Conservation (phyloP, 179 eudicot genomes). For the Gypsophila paniculata region DNA sequence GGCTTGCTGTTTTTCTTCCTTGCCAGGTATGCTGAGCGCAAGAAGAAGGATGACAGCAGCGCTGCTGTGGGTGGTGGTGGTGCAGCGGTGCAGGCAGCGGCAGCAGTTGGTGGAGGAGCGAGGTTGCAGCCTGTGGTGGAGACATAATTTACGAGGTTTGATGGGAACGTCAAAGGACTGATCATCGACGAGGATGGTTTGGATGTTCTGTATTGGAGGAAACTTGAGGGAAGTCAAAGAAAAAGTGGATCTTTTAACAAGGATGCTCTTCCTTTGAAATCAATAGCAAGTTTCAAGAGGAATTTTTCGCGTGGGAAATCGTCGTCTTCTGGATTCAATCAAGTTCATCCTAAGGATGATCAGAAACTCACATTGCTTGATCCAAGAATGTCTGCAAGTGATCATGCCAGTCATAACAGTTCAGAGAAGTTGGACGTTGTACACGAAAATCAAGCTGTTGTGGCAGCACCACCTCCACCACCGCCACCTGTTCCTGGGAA, state of each 20-base stretch:
- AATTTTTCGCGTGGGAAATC: conserved; percentile 29
- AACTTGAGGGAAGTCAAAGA: conserved; percentile 47
- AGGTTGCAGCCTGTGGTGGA: conserved; percentile 15
- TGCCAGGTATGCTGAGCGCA: conserved; percentile 22
- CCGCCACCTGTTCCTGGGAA: conserved; percentile 22
- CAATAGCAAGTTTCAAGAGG: conserved; percentile 3
- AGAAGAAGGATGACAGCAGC: conserved; percentile 15
- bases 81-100: not conserved
- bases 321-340: conserved; percentile 20
- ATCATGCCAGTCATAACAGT: conserved; percentile 3
- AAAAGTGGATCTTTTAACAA: conserved; percentile 34
- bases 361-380: conserved; percentile 1
- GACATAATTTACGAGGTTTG: conserved; percentile 42
- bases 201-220: conserved; percentile 83
- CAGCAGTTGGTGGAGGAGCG: conserved; percentile 22
- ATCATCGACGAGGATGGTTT: conserved; percentile 86
- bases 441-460: not conserved
- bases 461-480: not conserved
- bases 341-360: not conserved
- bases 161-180: conserved; percentile 57
- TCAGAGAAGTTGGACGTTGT: not conserved
- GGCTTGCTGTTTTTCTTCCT: conserved; percentile 45
- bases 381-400: conserved; percentile 5
- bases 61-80: not conserved
- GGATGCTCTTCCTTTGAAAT: conserved; percentile 21